Evolutionary conservation across 192 early-diverging fungal genomes (phyloP), one percentile per base, ranked within the genome.

Genomic region (Coemansia sp.): DNA sequence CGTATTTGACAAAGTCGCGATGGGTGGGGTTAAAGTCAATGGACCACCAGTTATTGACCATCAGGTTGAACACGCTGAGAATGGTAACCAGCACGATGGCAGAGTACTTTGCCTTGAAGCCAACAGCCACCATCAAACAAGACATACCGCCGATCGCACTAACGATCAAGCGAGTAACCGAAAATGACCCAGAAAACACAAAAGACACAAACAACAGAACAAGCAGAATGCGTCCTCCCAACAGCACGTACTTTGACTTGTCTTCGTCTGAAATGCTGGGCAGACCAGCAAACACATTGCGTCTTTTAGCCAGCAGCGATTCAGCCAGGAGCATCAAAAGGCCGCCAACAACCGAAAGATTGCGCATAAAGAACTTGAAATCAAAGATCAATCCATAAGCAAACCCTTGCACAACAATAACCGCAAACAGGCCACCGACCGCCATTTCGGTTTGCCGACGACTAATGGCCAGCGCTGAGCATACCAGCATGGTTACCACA

Each of bases 41-140:
- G 3, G 87, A 81, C 94, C 94, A 97, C 82, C 89, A 98, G 81
- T 97, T 97, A 76, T 98, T 97, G 43, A 97, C 81, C 10, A 91
- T 60, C 33, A 98, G 80, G 67, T 98, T 97, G 64, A 85, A 87
- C 46, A 98, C 78, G 24, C 85, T 88, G 46, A 98, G 58, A 55
- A 98, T 85, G 22, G 91, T 67, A 34, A 97, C 88, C 33, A 98
- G 62, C 43, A 97, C 89, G 75, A 91, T 91, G 19, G 96, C 95
- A 15, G 92, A 92, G 81, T 83, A 92, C 78, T 92, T 94, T 30
- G 96, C 93, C 75, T 97, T 98, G 80, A 97, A 98, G 1, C 96
- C 96, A 26, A 98, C 84, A 2, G 90, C 93, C 20, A 98, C 90
- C 91, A 96, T 91, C 34, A 95, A 59, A 64, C 92, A 95, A 35